Evolutionary conservation across 1,284 basidiomycete species (phyloP), one percentile per base, ranked within the genome.

Genomic region (Rhodotorula mucilaginosa): DNA sequence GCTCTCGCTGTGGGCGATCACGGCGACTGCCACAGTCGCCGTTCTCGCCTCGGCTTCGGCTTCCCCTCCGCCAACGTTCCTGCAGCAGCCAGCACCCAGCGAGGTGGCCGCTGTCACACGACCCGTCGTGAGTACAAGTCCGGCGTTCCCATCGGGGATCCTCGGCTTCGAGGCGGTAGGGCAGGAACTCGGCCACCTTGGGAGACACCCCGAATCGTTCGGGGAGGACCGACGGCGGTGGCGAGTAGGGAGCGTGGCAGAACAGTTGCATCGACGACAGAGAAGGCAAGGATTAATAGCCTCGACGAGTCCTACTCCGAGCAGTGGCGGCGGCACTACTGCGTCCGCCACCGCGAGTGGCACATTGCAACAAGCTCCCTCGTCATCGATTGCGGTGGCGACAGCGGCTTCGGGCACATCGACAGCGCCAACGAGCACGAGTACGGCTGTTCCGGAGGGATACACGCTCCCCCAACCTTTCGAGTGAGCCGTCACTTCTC

Each of bases 391-490:
- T 26, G 26, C 26, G 26, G n/a, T 26, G 29, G 26, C 52, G 6
- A 3, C 5, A 15, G n/a, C 52, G 1, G 21, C 52, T 16, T 54
- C 52, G 5, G n/a, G 34, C 1, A 68, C 61, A 1, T 12, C 63
- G 1, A 12, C 51, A 1, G 23, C 51, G 10, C 46, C 46, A 18
- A 26, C 59, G 5, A 64, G 61, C 8, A 62, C 71, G 0, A 65
- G 63, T 7, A 69, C 71, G 2, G 67, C 58, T 2, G 64, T 76
- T 12, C 75, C 75, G 8, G 58, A 19, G 13, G 68, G 52, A 1
- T 76, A 76, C 61, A 34, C 60, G 46, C 51, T 76, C 6, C 75
- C 75, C 10, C 48, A 72, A 59, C 62, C 75, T 5, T 77, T 77
- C 65, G 75, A 77, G 74, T 77, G 48, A 65, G 75, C 65, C 31